Percentiles rank a stretch among this genome's conserved stretches.
These are phyloP conservation scores for Amaranthus tricolor DNA, from an alignment of 179 eudicot species.

Conservation along the genomic window DNA sequence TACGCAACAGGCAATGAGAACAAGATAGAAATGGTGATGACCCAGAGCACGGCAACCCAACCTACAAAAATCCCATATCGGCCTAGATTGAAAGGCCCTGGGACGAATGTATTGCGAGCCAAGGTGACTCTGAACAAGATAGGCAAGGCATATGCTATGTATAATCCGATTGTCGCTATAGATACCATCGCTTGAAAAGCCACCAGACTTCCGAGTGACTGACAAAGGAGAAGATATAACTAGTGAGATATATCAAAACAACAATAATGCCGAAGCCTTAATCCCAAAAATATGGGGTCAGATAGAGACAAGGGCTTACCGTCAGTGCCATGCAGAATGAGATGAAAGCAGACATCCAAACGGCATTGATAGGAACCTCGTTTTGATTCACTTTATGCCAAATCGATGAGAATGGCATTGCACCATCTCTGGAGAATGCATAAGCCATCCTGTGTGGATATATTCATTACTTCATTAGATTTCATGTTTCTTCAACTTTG, in stretches of 20 bases:
- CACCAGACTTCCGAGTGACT: constrained; percentile 94
- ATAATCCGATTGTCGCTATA: constrained; percentile 84
- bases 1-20: constrained; percentile 86
- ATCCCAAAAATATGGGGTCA: not conserved
- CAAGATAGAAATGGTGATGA: constrained; percentile 60
- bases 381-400: constrained; percentile 94
- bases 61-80: constrained; percentile 67
- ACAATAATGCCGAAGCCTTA: not conserved
- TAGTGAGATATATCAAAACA: not conserved
- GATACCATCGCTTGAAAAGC: constrained; percentile 98
- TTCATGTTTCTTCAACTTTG: too few relatives aligned
- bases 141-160: constrained; percentile 85
- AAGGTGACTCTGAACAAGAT: constrained; percentile 80
- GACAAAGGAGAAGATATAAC: constrained; percentile 20
- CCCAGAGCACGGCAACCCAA: constrained; percentile 89
- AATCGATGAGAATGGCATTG: constrained; percentile 79
- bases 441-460: constrained; percentile 63
- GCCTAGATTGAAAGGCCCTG: constrained; percentile 88
- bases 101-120: constrained; percentile 76
- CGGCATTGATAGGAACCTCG: constrained; percentile 93
- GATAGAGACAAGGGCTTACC: constrained; percentile 38
- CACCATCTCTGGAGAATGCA: constrained; percentile 99
- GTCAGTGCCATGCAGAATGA: constrained; percentile 96
- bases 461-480: too few relatives aligned
- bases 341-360: constrained; percentile 82